A percentile compares a stretch with the other conserved stretches of the same genome.
phyloP scores from a whole-genome alignment of 306 rosid genomes.

The Ormosia semicastrata region DNA sequence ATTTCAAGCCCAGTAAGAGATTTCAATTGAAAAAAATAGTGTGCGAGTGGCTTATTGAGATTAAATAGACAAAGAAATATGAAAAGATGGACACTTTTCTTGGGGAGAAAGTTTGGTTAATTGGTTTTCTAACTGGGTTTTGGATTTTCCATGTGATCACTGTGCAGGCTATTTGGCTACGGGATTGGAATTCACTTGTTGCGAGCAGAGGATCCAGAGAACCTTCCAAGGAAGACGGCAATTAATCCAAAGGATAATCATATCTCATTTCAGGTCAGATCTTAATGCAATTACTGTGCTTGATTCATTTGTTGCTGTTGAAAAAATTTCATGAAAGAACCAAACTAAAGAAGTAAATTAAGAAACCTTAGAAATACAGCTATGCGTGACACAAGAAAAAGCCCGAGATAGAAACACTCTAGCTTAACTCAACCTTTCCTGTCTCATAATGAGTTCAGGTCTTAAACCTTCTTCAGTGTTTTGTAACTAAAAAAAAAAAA shows the following conservation, averaged over 20 bases:
- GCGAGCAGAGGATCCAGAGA: slow-evolving; percentile 59
- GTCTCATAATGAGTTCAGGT: neutral
- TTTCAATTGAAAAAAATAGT: neutral
- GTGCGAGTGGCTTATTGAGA: neutral
- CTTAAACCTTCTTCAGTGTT: neutral
- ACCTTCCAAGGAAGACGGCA: slow-evolving; percentile 49
- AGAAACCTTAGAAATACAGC: neutral
- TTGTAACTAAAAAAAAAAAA: neutral
- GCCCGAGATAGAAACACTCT: neutral
- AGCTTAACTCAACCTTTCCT: neutral
- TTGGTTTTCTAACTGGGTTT: neutral
- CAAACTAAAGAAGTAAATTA: too few relatives aligned
- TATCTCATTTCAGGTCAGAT: slow-evolving; percentile 78
- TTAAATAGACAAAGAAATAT: neutral
- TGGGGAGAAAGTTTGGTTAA: neutral
- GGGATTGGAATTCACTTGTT: slow-evolving; percentile 92
- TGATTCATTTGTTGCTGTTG: neutral
- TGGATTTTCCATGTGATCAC: neutral
- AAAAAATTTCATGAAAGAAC: too few relatives aligned
- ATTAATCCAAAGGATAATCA: slow-evolving; percentile 97
- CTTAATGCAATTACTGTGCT: neutral
- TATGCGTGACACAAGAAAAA: neutral
- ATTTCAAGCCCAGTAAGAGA: neutral
- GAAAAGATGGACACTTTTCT: neutral
- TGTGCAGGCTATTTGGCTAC: slow-evolving; percentile 68